Percentiles rank a stretch among this genome's conserved stretches.
phyloP scores from a whole-genome alignment of 192 early-diverging fungal species.

The Diversispora epigaea region DNA sequence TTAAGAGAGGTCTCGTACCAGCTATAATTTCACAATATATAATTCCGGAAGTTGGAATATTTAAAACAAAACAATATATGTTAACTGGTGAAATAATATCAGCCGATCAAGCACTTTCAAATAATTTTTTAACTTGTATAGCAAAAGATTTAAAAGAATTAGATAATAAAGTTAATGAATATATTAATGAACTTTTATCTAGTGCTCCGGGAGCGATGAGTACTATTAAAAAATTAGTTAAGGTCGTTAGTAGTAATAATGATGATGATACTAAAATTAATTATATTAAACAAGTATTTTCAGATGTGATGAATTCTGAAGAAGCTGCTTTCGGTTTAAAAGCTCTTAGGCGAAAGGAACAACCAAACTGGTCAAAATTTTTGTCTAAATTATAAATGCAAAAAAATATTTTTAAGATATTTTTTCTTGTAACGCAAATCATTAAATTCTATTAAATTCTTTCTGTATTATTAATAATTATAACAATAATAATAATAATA shows the following conservation, averaged over 20 bases:
- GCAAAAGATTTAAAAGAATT: constrained; percentile 39
- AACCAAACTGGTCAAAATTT: constrained; percentile 49
- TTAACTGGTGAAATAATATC: constrained; percentile 53
- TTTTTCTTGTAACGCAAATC: too few relatives aligned
- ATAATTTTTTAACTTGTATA: constrained; percentile 40
- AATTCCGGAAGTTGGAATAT: constrained; percentile 55
- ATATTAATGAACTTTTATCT: constrained; percentile 42
- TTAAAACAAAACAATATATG: constrained; percentile 56
- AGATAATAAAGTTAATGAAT: constrained; percentile 46
- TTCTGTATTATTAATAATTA: too few relatives aligned
- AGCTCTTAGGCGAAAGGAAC: constrained; percentile 51
- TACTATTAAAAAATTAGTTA: constrained; percentile 39
- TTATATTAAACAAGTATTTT: constrained; percentile 48
- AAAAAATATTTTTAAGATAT: too few relatives aligned
- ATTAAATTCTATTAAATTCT: too few relatives aligned
- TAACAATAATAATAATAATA: too few relatives aligned
- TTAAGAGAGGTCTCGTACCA: constrained; percentile 61
- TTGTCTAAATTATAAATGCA: too few relatives aligned
- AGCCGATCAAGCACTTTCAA: constrained; percentile 38
- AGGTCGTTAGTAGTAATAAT: background rate
- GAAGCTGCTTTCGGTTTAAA: constrained; percentile 62
- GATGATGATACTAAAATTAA: background rate
- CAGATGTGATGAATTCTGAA: constrained; percentile 57
- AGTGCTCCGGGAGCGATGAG: constrained; percentile 54
- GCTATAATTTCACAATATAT: constrained; percentile 65